Conservation (phyloP, 1,284 basidiomycete genomes). For the Marasmius tenuissimus region DNA sequence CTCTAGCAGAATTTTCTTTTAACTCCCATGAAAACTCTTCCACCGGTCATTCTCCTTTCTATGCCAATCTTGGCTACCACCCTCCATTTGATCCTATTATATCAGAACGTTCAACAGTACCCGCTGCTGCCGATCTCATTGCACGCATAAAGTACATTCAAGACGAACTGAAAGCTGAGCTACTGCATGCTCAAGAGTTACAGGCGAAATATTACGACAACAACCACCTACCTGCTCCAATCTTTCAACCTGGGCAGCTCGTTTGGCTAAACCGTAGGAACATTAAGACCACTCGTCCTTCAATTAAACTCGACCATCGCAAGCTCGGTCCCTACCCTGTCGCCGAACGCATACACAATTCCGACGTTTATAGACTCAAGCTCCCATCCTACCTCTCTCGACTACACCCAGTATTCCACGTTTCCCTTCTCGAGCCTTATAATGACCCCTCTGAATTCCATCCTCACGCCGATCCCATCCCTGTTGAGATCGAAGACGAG, state of each 20-base stretch:
- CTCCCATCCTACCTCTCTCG: no score
- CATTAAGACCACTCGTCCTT: no score
- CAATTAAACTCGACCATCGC: no score
- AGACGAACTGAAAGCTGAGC: background rate
- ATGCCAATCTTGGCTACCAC: conserved; percentile 34
- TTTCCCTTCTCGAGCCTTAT: background rate
- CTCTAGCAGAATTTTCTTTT: conserved; percentile 44
- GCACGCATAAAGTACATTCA: conserved; percentile 20
- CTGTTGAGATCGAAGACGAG: background rate
- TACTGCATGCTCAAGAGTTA: conserved; percentile 21
- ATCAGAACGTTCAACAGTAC: conserved; percentile 20
- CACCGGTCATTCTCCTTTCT: conserved; percentile 41
- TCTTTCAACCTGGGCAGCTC: no score
- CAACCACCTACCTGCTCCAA: background rate
- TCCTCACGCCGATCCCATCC: background rate
- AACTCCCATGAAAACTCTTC: conserved; percentile 39
- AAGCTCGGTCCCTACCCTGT: no score
- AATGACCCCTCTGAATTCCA: background rate
- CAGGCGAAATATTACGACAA: conserved; percentile 17
- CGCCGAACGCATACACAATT: no score
- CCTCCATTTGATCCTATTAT: conserved; percentile 23
- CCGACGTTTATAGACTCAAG: no score
- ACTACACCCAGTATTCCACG: background rate
- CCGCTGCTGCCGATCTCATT: conserved; percentile 21
- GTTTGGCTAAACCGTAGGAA: no score